Conservation (phyloP, 768 basidiomycete genomes). For the Mycena sanguinolenta region DNA sequence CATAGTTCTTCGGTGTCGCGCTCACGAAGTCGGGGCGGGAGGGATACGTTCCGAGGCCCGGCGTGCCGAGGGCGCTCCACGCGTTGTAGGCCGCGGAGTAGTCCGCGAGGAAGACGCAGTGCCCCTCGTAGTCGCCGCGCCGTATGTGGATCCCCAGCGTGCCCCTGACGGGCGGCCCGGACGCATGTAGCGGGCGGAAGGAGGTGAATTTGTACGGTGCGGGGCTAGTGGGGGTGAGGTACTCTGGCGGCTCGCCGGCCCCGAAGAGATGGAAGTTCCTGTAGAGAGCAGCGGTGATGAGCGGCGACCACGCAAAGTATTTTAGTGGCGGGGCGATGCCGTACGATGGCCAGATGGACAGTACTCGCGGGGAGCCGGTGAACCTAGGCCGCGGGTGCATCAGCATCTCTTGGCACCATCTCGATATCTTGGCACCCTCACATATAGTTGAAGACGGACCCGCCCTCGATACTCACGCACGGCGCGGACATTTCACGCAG, state of each 20-base stretch:
- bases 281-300: conserved; percentile 20
- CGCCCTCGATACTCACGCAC: conserved; percentile 16
- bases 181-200: conserved; percentile 13
- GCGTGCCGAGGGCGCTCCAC: conserved; percentile 55
- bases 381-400: too few relatives aligned
- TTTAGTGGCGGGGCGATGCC: conserved; percentile 13
- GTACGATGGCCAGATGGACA: conserved; percentile 28
- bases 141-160: conserved; percentile 64
- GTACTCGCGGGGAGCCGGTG: background rate
- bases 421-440: too few relatives aligned
- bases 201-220: conserved; percentile 8
- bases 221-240: background rate
- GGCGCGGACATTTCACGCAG: background rate
- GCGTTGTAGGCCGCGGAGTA: conserved; percentile 54
- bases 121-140: conserved; percentile 60
- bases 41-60: background rate
- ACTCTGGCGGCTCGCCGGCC: background rate
- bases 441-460: conserved; percentile 16
- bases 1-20: too few relatives aligned
- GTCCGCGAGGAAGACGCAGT: conserved; percentile 56
- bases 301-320: conserved; percentile 30
- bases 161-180: conserved; percentile 45
- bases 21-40: too few relatives aligned
- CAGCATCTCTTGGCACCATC: too few relatives aligned
- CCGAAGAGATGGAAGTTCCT: conserved; percentile 19